Evolutionary conservation across 1,284 basidiomycete genomes (phyloP), one percentile per base, ranked within the genome.

Genomic region (Trametes polyzona): DNA sequence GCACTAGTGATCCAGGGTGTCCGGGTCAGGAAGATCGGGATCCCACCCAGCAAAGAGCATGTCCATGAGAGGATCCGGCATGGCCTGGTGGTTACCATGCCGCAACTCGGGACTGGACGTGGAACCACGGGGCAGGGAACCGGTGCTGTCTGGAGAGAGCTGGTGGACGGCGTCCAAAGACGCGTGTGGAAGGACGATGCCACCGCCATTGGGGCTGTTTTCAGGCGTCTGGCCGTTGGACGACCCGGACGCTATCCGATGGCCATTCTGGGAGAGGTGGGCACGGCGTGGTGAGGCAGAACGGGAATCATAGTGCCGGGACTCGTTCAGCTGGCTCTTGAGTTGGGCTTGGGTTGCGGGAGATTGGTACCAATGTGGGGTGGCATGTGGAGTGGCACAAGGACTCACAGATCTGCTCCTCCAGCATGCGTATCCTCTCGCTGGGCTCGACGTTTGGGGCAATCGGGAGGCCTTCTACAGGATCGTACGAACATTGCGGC

Each of bases 401-500:
- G 47, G 36, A 70, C 79, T 65, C 68, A 90, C 90, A 77, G 63
- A 93, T 85, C 75, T 92, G 83, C 52, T 85, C 83, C 71, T 93
- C 91, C n/a, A 93, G 75, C 50, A 85, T 76, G 61, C 80, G 81
- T 59, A 93, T 90, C 70, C 85, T 89, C 58, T 91, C 88, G 11
- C 82, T 65, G 16, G 90, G 88, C 71, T 92, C 87, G 17, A 83
- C 82, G 57, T 91, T 87, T 50, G 88, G 83, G 23, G 88, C 84
- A 33, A 92, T 80, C 12, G 83, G 79, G 36, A 92, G 72, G 16
- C 90, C 90, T 68, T 93, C 91, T 16, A 92, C 85, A 2, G 90
- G 91, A 72, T 93, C 90, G 69, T 93, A 93, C 8, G 83, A 83
- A 67, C 90, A 93, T 67, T 87, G 86, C 3, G 90, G 90, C 70